Evolutionary conservation across 2,329 filamentous ascomycete species (phyloP), one percentile per base, ranked within the genome.

Genomic region (Sordariomycetes sp.): DNA sequence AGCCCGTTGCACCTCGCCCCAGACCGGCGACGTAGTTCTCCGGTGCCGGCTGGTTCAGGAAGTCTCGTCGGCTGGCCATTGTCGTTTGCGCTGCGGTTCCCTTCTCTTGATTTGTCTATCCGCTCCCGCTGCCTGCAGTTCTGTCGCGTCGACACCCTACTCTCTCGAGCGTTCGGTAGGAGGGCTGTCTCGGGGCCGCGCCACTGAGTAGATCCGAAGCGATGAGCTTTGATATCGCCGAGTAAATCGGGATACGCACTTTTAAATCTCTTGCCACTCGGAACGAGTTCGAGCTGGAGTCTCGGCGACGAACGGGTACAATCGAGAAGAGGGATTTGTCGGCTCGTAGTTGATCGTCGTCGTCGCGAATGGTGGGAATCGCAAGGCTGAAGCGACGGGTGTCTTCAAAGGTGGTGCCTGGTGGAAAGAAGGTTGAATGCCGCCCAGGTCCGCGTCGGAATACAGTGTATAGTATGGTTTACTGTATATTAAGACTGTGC

Each of bases 1-100:
- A 99, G 61, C 95, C 94, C 8, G 94, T 99, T 24, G 95, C 95
- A 75, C 94, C 94, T 80, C 95, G 89, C 74, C 94, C 94, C 62
- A 99, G 86, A 82, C 94, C 94, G 63, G 94, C 94, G 62, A 99
- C 93, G 68, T 93, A 93, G 72, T 92, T 93, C 66, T 91, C 88
- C 14, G 88, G 88, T 58, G 88, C 88, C 61, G 88, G 86, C 72
- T 96, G 91, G 73, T 82, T 92, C 61, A 97, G 74, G 68, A 97
- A 97, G 73, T 97, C 91, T 68, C 82, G 81, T 76, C 90, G 87
- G 66, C 72, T 74, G 55, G 79, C 73, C 79, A 82, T 82, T 73
- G 61, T 43, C n/a, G 32, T n/a, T 43, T 34, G 37, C 11, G 20
- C 10, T 50, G 7, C 1, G 18, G 8, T n/a, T 20, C 46, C 20